A percentile compares a stretch with the other conserved stretches of the same genome.
phyloP scores from a whole-genome alignment of 2,329 filamentous ascomycete species.

The Fusarium verticillioides region DNA sequence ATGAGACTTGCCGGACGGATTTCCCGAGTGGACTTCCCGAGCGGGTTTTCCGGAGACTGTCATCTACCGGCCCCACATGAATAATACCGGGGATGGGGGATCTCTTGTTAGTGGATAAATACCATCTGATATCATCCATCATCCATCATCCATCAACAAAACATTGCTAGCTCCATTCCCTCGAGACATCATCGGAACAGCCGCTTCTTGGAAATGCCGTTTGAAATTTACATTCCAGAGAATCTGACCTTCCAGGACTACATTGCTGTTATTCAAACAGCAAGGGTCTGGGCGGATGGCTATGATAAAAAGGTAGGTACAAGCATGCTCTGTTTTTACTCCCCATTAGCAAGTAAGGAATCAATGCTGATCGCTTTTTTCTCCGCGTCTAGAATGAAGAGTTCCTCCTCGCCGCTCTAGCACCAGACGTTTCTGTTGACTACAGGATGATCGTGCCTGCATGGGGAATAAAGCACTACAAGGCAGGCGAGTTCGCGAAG shows the following conservation, averaged over 20 bases:
- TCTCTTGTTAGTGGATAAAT: not conserved
- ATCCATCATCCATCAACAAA: accelerated
- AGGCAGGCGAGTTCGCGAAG: not conserved
- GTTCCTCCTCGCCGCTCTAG: not conserved
- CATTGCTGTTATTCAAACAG: not conserved
- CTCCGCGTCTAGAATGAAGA: not conserved
- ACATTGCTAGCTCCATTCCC: too few relatives aligned
- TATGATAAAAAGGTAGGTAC: not conserved
- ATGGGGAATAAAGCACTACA: not conserved
- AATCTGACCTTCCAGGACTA: not conserved
- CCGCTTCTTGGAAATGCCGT: not conserved
- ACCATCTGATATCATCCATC: not conserved
- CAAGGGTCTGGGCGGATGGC: not conserved
- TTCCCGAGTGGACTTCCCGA: not conserved
- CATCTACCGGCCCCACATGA: too few relatives aligned
- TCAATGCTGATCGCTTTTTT: too few relatives aligned
- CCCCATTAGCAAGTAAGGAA: too few relatives aligned
- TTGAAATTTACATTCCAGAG: not conserved
- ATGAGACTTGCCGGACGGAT: not conserved
- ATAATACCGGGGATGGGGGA: too few relatives aligned
- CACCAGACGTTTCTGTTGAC: not conserved
- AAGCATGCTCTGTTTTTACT: too few relatives aligned
- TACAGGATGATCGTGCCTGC: not conserved
- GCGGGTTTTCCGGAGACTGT: not conserved
- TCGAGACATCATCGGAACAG: not conserved